phyloP scores from a whole-genome alignment of 2,329 filamentous ascomycete species.

The Verticillium nubilum region DNA sequence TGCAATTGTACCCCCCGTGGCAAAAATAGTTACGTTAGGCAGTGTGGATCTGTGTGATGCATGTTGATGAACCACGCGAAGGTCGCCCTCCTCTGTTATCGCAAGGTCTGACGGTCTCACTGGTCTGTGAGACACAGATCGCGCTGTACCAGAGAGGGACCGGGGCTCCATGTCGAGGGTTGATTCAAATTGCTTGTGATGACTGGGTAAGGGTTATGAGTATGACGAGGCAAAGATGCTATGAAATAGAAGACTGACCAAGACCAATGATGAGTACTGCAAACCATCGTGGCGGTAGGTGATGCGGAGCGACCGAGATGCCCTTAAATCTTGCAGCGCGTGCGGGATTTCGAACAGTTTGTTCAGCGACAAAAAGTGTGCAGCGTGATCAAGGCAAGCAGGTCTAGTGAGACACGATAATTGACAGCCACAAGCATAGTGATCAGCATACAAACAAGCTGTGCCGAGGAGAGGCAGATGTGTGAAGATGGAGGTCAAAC shows the following conservation, averaged over 20 bases:
- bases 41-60: conserved; percentile 32
- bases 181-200: background rate
- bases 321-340: background rate
- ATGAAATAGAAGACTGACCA: background rate
- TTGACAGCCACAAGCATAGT: background rate
- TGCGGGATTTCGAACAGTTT: background rate
- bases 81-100: background rate
- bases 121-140: background rate
- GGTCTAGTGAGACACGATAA: background rate
- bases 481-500: background rate
- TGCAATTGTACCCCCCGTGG: conserved; percentile 55
- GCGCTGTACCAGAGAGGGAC: background rate
- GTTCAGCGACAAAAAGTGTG: background rate
- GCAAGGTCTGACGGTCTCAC: background rate
- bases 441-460: background rate
- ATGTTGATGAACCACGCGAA: background rate
- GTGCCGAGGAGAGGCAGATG: background rate
- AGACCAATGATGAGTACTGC: background rate
- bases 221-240: background rate
- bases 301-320: background rate
- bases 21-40: conserved; percentile 52
- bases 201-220: background rate
- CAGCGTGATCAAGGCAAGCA: background rate
- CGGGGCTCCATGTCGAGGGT: background rate
- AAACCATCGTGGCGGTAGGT: background rate